Evolutionary conservation across 305 asterid species (phyloP).

Genomic region (Fraxinus angustifolia): DNA sequence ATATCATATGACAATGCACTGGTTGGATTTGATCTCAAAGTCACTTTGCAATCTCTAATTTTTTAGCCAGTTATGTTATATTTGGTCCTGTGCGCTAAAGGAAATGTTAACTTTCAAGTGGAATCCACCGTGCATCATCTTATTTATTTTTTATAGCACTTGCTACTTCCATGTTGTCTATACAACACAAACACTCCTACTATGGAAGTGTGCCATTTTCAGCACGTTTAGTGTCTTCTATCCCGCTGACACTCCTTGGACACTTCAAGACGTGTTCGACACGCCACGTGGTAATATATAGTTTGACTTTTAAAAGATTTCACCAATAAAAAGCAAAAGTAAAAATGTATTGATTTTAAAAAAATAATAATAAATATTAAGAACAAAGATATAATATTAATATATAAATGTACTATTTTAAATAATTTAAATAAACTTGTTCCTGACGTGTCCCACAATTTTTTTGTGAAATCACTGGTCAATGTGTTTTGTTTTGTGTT

Average conservation of each 20-base stretch:
- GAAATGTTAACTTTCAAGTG: background rate
- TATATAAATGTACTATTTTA: background rate
- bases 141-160: background rate
- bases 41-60: background rate
- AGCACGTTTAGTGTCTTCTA: background rate
- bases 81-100: background rate
- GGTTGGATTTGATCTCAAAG: background rate
- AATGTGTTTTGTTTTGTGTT: too few relatives aligned
- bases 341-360: background rate
- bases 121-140: background rate
- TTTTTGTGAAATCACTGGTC: background rate
- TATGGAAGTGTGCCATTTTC: background rate
- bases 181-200: background rate
- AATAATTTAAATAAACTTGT: background rate
- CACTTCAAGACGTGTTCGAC: background rate
- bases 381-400: background rate
- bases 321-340: background rate
- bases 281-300: background rate
- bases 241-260: background rate
- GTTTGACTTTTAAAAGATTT: background rate
- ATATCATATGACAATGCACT: background rate
- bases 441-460: background rate
- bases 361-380: background rate
- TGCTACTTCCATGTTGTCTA: background rate
- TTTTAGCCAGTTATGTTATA: background rate